These are phyloP conservation scores for Gliomastix tumulicola DNA, from an alignment of 2,329 filamentous ascomycete species.

Conservation along the genomic window DNA sequence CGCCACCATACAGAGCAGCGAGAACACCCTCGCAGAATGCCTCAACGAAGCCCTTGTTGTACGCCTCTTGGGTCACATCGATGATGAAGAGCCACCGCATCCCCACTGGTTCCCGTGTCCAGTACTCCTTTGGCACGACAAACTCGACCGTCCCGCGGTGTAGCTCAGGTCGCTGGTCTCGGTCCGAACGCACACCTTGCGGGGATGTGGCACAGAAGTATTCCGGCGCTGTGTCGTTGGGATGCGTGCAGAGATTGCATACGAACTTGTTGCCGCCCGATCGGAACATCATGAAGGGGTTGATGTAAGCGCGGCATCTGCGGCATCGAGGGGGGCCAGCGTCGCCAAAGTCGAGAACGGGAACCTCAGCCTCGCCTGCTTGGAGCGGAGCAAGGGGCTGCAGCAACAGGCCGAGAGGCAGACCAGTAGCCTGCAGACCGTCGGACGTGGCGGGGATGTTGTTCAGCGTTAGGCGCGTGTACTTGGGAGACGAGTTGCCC, in stretches of 20 bases:
- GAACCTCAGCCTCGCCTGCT: slow-evolving; percentile 78
- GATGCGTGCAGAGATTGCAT: slow-evolving; percentile 96
- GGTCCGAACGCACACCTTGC: slow-evolving; percentile 78
- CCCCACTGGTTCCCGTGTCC: slow-evolving; percentile 88
- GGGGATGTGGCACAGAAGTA: slow-evolving; percentile 92
- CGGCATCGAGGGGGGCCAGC: slow-evolving; percentile 83
- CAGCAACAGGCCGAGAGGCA: slow-evolving; percentile 81
- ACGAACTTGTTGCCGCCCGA: slow-evolving; percentile 93
- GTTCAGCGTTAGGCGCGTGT: slow-evolving; percentile 84
- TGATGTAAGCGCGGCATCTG: slow-evolving; percentile 93
- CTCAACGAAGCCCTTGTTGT: slow-evolving; percentile 84
- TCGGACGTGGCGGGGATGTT: slow-evolving; percentile 83
- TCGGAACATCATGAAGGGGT: slow-evolving; percentile 97
- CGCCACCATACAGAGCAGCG: slow-evolving; percentile 72
- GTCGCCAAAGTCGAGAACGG: slow-evolving; percentile 92
- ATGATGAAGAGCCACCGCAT: slow-evolving; percentile 86
- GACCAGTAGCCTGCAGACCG: slow-evolving; percentile 68
- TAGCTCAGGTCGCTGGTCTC: slow-evolving; percentile 82
- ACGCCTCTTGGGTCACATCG: slow-evolving; percentile 86
- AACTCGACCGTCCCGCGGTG: slow-evolving; percentile 92
- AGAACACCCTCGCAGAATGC: slow-evolving; percentile 87
- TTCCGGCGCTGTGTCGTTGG: slow-evolving; percentile 85
- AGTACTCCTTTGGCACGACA: slow-evolving; percentile 96
- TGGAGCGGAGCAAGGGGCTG: slow-evolving; percentile 83
- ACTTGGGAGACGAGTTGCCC: slow-evolving; percentile 93